Base-by-base conservation (phyloP, 257 asterid genomes). In the Fraxinus pennsylvanica region DNA sequence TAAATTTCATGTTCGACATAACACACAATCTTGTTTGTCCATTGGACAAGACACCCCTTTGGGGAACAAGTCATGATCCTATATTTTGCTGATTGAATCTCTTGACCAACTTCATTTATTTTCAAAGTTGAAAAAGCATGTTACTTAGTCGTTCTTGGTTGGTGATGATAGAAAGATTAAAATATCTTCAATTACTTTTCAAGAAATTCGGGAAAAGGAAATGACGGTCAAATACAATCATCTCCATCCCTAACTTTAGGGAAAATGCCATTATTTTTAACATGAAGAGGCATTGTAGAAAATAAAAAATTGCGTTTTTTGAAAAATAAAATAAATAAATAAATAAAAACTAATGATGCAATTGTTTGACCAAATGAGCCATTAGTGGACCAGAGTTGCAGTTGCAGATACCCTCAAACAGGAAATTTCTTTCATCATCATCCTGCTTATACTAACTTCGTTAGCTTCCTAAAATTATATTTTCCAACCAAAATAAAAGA, bases 301-400 rank as follows among this genome's bases (percentile, higher is more conserved):
- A 59, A 54, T 54, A 22, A 15, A 21, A 61, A 59, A 54, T 54
- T 41, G 47, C 1, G 3, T 41, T 41, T 9, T 9, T 50, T 50
- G 0, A 13, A 47, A 47, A 47, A 41, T 1, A 9, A 41, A 41
- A 25, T 25, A 25, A 25, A 5, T 6, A 38, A 38, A 38, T 0
- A 38, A 39, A 9, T 1, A 39, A 41, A 9, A 19, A 0, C 9
- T 1, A 63, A 63, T 63, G 69, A 63, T 63, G 69, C 36, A 33
- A 63, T 63, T 63, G 69, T 63, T 63, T 63, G 69, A 63, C 69
- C 69, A 63, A 61, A 63, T 25, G 29, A 25, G 36, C 69, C 7
- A 63, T 63, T 0, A 63, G 36, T 63, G 69, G 69, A 63, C 68
- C 33, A 61, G 17, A 61, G 32, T 61, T 25, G 69, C 36, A 63